Base-by-base conservation (phyloP, 2,329 filamentous ascomycete genomes). In the Sporothrix pseudoabietina region DNA sequence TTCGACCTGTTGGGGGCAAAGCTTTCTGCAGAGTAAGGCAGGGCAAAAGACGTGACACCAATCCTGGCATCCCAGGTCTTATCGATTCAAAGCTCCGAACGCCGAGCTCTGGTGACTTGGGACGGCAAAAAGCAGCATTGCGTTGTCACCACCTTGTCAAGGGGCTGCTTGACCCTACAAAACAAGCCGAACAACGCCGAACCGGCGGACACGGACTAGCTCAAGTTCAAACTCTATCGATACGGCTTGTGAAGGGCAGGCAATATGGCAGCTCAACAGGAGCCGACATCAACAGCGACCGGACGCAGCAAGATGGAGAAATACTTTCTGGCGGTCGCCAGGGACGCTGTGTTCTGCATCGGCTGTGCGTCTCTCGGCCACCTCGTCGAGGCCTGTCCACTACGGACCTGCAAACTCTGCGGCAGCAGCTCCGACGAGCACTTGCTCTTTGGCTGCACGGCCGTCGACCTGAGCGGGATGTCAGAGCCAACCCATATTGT, bases 321-420 rank as follows among this genome's bases (percentile, higher is more conserved):
- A 75, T 88, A 88, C 76, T 90, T 89, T 74, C 87, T 87, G 2
- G 84, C 84, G 0, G 81, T 85, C 41, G 77, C 79, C 19, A 80
- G 84, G 35, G 79, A 83, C 32, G 80, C 82, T 35, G 77, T 79
- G 3, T 83, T 85, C 77, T 90, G 88, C 77, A 79, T 88, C 71
- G 80, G 83, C 49, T 90, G 88, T 75, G 86, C 85, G 5, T 80
- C 82, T 26, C 78, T 79, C 55, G 85, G 84, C 12, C 89, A 91
- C 78, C 77, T 76, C 22, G 80, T 83, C 14, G 73, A 77, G 39
- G 76, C 78, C 41, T 90, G 88, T 77, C 83, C 85, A 14, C 79
- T 82, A 14, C 78, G 82, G 30, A 78, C 75, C 2, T 90, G 89
- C 78, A 82, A 80, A 7, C 84, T 85, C 72, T 90, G 88, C 77